Percentiles rank a stretch among this genome's conserved stretches.
Conservation (phyloP, 1,139 yeast genomes). For the Debaryomyces psychrophilus region DNA sequence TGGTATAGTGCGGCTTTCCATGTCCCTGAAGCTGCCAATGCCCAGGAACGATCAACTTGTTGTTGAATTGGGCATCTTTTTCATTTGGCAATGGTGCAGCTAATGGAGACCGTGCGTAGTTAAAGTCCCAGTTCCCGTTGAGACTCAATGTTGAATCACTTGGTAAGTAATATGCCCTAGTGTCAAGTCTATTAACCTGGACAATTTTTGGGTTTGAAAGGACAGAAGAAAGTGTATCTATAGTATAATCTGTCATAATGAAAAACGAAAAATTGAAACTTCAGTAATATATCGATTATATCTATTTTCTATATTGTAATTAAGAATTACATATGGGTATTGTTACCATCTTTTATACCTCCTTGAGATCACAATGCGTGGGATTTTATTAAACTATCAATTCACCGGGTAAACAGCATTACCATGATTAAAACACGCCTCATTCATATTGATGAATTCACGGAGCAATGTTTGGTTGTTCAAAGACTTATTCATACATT, state of each 20-base stretch:
- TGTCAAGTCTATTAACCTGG: conserved; percentile 17
- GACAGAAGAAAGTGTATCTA: conserved; percentile 7
- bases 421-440: no score
- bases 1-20: conserved; percentile 36
- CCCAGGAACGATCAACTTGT: conserved; percentile 32
- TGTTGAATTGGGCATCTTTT: conserved; percentile 14
- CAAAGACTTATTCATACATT: no score
- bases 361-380: no score
- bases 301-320: no score
- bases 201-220: conserved; percentile 18
- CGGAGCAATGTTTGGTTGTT: no score
- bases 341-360: no score
- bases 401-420: no score
- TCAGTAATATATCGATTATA: no score
- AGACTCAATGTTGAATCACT: conserved; percentile 16
- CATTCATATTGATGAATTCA: no score
- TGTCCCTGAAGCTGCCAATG: conserved; percentile 40
- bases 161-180: conserved; percentile 20
- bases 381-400: no score
- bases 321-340: no score
- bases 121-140: conserved; percentile 36
- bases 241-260: conserved; percentile 7
- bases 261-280: neutral
- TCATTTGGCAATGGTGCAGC: conserved; percentile 24
- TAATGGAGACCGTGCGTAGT: conserved; percentile 21